Conservation (phyloP, 2,329 filamentous ascomycete species). For the Balansia obtecta region DNA sequence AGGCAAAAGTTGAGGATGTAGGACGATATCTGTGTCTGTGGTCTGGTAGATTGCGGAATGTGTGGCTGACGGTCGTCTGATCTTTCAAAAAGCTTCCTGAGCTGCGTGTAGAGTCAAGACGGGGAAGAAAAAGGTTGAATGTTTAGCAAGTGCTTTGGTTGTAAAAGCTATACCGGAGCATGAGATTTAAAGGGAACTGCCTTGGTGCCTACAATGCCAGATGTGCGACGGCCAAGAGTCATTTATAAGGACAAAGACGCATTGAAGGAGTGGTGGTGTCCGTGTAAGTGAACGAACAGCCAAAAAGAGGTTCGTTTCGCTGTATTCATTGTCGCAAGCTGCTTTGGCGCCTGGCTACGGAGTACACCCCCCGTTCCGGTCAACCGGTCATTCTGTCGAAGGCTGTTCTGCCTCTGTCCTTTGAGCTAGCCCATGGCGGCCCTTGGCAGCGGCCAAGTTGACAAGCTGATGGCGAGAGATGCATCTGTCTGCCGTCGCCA, state of each 20-base stretch:
- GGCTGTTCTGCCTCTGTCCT: background rate
- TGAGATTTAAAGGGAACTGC: background rate
- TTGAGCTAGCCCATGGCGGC: too few relatives aligned
- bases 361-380: background rate
- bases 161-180: background rate
- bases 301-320: too few relatives aligned
- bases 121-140: background rate
- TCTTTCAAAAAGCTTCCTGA: background rate
- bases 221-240: background rate
- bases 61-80: too few relatives aligned
- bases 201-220: slow-evolving; percentile 2
- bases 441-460: too few relatives aligned
- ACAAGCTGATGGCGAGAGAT: too few relatives aligned
- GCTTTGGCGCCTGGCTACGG: too few relatives aligned
- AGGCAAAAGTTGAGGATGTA: background rate
- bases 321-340: background rate
- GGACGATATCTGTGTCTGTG: background rate
- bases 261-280: background rate
- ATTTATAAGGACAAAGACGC: slow-evolving; percentile 1
- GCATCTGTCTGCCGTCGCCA: background rate
- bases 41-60: too few relatives aligned
- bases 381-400: background rate
- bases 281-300: background rate
- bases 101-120: background rate
- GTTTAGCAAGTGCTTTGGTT: background rate